Evolutionary conservation across 2,329 filamentous ascomycete species (phyloP).

Genomic region (Tolypocladium pustulatum): DNA sequence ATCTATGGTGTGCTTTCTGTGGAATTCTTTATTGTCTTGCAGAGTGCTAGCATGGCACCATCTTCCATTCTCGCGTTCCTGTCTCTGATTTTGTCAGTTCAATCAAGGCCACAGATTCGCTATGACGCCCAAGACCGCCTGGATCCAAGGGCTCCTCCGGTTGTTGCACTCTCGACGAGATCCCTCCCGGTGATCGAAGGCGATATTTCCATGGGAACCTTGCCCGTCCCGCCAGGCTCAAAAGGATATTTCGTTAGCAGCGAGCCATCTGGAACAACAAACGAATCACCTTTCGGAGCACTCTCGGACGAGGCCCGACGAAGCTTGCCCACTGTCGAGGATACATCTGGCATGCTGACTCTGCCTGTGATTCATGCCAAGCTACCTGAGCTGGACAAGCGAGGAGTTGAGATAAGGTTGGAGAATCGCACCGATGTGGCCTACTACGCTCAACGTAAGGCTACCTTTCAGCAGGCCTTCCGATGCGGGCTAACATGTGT

Average conservation of each 20-base stretch:
- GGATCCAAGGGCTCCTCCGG: constrained; percentile 1
- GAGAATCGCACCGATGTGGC: constrained; percentile 42
- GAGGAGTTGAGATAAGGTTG: constrained; percentile 32
- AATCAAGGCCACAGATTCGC: constrained; percentile 6
- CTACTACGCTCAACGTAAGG: constrained; percentile 39
- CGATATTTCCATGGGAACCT: constrained; percentile 1
- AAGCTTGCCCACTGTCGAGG: constrained; percentile 1
- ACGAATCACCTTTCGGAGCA: background rate
- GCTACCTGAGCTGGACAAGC: constrained; percentile 23
- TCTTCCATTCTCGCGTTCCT: constrained; percentile 2
- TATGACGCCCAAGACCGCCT: constrained; percentile 3
- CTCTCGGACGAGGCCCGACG: background rate
- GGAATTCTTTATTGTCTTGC: background rate
- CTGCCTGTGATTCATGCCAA: constrained; percentile 19
- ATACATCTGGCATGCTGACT: constrained; percentile 11
- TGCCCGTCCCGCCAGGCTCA: constrained; percentile 4
- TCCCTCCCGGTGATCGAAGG: background rate
- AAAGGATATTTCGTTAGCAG: background rate
- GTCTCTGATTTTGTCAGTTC: constrained; percentile 2
- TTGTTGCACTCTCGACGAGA: background rate
- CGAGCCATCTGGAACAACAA: background rate
- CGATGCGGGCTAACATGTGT: background rate
- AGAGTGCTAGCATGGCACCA: constrained; percentile 3
- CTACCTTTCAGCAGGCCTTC: background rate
- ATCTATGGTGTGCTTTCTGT: background rate